phyloP scores from a whole-genome alignment of 768 basidiomycete genomes.

The Russula brevipes region DNA sequence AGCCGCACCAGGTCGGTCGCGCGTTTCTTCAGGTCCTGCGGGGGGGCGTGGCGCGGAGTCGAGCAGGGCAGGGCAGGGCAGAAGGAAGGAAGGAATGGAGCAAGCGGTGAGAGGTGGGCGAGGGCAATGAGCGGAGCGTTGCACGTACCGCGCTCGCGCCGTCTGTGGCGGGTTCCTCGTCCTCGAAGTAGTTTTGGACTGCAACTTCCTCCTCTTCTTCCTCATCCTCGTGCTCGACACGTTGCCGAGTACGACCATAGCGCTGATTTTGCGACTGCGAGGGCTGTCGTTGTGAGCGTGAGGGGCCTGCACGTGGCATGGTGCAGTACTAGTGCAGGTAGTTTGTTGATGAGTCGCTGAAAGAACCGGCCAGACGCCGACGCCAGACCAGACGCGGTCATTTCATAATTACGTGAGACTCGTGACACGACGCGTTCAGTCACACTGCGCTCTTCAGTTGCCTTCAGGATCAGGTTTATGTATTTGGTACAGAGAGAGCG shows the following conservation, averaged over 20 bases:
- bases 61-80: background rate
- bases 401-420: background rate
- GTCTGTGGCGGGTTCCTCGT: slow-evolving; percentile 33
- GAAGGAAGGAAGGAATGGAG: too few species aligned
- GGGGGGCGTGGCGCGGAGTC: too few species aligned
- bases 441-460: background rate
- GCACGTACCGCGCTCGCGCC: slow-evolving; percentile 11
- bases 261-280: slow-evolving; percentile 31
- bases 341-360: too few species aligned
- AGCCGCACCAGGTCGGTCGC: slow-evolving; percentile 72
- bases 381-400: background rate
- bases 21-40: slow-evolving; percentile 58
- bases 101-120: too few species aligned
- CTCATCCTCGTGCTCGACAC: slow-evolving; percentile 33
- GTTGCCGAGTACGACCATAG: background rate
- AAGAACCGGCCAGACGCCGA: too few species aligned
- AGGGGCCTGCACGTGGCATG: slow-evolving; percentile 35
- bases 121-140: background rate
- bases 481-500: background rate
- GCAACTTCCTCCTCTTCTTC: slow-evolving; percentile 36
- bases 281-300: slow-evolving; percentile 37
- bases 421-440: slow-evolving; percentile 2
- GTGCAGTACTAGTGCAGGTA: background rate
- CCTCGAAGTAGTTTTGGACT: slow-evolving; percentile 29
- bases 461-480: too few species aligned